Conservation (phyloP, 768 basidiomycete genomes). For the Lentinus tigrinus region DNA sequence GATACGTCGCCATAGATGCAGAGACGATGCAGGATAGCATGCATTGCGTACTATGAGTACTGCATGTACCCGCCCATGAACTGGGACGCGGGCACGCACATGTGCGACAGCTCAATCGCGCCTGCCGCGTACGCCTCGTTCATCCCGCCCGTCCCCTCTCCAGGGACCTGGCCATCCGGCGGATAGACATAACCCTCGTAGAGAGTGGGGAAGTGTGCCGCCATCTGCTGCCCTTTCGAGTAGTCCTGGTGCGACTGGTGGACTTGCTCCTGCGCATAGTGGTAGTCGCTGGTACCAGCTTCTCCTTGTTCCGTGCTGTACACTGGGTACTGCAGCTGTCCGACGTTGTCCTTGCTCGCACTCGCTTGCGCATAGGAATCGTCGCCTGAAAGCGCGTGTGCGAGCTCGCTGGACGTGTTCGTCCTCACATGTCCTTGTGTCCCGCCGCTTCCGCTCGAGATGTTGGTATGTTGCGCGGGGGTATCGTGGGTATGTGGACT, state of each 20-base stretch:
- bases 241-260: background rate
- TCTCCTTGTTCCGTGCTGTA: background rate
- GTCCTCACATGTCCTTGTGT: constrained; percentile 2
- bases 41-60: constrained; percentile 7
- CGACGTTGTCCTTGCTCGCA: background rate
- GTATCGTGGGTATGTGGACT: constrained; percentile 13
- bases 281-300: background rate
- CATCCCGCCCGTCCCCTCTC: constrained; percentile 1
- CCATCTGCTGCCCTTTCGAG: constrained; percentile 1
- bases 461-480: background rate
- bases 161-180: background rate
- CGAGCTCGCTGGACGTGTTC: constrained; percentile 20
- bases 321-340: constrained; percentile 9
- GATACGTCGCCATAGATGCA: no score
- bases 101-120: constrained; percentile 20
- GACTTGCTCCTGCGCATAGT: constrained; percentile 11
- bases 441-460: background rate
- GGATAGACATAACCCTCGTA: constrained; percentile 18
- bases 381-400: constrained; percentile 16
- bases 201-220: constrained; percentile 11
- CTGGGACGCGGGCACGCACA: constrained; percentile 20
- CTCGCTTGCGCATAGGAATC: background rate
- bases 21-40: background rate
- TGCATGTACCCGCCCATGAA: constrained; percentile 20
- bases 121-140: constrained; percentile 15